A percentile compares a stretch with the other conserved stretches of the same genome.
phyloP scores from a whole-genome alignment of 1,139 yeast species.

The Taiozyma sp. region DNA sequence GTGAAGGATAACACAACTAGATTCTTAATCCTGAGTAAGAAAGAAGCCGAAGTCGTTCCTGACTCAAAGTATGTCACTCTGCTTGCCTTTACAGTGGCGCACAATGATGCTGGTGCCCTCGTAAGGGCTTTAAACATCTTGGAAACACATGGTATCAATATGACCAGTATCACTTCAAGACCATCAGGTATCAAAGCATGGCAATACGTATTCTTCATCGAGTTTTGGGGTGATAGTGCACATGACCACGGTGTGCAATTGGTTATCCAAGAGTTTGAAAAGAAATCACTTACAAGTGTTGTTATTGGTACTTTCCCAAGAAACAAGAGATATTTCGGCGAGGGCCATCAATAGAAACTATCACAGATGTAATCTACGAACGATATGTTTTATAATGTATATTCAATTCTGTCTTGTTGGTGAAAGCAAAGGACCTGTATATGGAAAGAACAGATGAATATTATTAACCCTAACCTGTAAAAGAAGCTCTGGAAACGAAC shows the following conservation, averaged over 20 bases:
- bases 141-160: constrained; percentile 52
- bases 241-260: constrained; percentile 15
- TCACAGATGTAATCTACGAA: not conserved
- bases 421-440: not conserved
- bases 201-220: constrained; percentile 84
- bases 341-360: not conserved
- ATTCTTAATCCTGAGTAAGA: constrained; percentile 54
- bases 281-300: constrained; percentile 27
- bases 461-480: constrained; percentile 1
- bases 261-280: constrained; percentile 24
- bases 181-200: constrained; percentile 65
- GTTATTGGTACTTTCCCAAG: constrained; percentile 37
- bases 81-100: constrained; percentile 61
- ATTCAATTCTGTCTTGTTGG: not conserved
- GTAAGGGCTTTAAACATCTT: constrained; percentile 62
- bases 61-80: constrained; percentile 39
- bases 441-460: not conserved
- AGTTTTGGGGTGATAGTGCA: constrained; percentile 37
- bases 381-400: not conserved
- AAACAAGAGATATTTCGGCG: constrained; percentile 30
- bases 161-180: constrained; percentile 71
- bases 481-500: not conserved
- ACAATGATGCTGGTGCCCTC: constrained; percentile 72
- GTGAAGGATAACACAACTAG: constrained; percentile 75
- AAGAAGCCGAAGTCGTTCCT: constrained; percentile 5